Conservation (phyloP, 2,329 filamentous ascomycete species). For the Cadophora malorum region DNA sequence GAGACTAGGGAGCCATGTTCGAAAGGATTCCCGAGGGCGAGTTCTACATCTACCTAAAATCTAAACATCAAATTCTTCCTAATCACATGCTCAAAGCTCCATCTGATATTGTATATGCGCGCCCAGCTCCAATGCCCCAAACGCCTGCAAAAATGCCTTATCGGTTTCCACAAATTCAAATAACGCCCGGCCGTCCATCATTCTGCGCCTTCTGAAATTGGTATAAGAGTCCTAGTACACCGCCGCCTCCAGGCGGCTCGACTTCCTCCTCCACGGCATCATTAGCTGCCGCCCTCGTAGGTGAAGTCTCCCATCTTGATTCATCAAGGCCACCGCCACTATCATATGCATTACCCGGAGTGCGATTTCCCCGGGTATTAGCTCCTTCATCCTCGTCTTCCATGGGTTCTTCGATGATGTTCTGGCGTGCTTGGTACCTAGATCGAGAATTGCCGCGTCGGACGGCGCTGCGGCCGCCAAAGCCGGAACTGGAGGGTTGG, state of each 20-base stretch:
- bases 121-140: neutral
- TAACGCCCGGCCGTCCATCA: conserved; percentile 47
- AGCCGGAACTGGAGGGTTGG: conserved; percentile 63
- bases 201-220: conserved; percentile 70
- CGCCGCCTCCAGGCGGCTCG: conserved; percentile 55
- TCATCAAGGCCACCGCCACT: conserved; percentile 44
- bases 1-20: neutral
- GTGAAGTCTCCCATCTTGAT: conserved; percentile 54
- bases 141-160: neutral
- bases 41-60: neutral
- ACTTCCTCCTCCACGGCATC: conserved; percentile 53
- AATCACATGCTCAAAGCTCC: neutral
- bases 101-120: conserved; percentile 5
- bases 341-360: conserved; percentile 44
- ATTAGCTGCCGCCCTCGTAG: conserved; percentile 43
- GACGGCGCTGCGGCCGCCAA: conserved; percentile 53
- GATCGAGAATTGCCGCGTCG: conserved; percentile 53
- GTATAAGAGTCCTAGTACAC: conserved; percentile 69
- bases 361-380: conserved; percentile 22
- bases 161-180: neutral
- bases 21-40: neutral
- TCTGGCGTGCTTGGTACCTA: conserved; percentile 55
- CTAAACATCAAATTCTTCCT: neutral
- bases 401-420: conserved; percentile 61
- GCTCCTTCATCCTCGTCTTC: conserved; percentile 52